Conservation (phyloP, 768 basidiomycete genomes). For the Royoungia palumana region DNA sequence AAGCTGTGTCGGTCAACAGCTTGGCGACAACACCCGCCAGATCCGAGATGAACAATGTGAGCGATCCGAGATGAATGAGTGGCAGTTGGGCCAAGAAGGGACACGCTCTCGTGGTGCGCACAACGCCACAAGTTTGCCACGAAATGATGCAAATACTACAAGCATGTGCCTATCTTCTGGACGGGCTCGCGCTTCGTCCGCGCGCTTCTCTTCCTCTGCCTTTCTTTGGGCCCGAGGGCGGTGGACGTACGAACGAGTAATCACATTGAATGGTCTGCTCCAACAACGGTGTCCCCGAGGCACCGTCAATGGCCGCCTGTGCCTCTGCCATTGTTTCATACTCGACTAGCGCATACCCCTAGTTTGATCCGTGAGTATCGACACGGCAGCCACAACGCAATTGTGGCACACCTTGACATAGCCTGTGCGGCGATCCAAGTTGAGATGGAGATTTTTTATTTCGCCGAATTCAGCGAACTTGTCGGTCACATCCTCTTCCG, state of each 20-base stretch:
- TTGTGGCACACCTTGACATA: slow-evolving; percentile 82
- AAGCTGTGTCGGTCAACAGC: slow-evolving; percentile 5
- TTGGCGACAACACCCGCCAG: slow-evolving; percentile 6
- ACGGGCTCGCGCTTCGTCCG: slow-evolving; percentile 78
- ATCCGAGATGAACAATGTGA: slow-evolving; percentile 6
- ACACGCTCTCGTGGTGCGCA: background rate
- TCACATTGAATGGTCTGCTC: slow-evolving; percentile 89
- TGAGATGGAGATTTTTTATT: slow-evolving; percentile 96
- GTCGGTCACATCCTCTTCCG: slow-evolving; percentile 95
- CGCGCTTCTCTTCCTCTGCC: slow-evolving; percentile 60
- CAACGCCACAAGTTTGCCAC: slow-evolving; percentile 4
- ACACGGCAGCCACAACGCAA: background rate
- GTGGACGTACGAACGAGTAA: slow-evolving; percentile 87
- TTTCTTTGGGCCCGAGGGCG: slow-evolving; percentile 77
- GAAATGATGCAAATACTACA: slow-evolving; percentile 2
- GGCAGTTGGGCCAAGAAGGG: slow-evolving; percentile 5
- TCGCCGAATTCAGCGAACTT: slow-evolving; percentile 96
- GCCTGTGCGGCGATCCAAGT: slow-evolving; percentile 94
- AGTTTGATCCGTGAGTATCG: slow-evolving; percentile 4
- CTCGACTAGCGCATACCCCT: slow-evolving; percentile 98
- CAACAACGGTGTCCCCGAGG: slow-evolving; percentile 75
- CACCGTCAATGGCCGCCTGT: slow-evolving; percentile 88
- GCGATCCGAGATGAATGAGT: slow-evolving; percentile 1
- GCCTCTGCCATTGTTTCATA: slow-evolving; percentile 96
- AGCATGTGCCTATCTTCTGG: slow-evolving; percentile 43